Percentiles rank a stretch among this genome's conserved stretches.
phyloP scores from a whole-genome alignment of 2,329 filamentous ascomycete species.

The Xylariaceae sp. region DNA sequence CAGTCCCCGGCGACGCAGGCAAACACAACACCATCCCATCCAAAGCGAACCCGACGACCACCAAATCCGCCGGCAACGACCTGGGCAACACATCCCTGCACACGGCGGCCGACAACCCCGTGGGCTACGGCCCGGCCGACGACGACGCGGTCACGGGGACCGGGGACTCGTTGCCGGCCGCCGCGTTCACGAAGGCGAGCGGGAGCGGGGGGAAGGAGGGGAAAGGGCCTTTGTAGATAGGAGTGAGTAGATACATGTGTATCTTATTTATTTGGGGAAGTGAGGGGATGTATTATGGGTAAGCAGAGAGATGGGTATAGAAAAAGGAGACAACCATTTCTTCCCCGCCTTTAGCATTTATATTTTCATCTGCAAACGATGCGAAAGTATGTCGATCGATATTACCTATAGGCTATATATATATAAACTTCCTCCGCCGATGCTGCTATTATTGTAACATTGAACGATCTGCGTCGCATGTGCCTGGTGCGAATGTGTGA shows the following conservation, averaged over 20 bases:
- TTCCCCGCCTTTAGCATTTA: no score
- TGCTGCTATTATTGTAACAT: no score
- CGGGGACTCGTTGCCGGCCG: conserved; percentile 17
- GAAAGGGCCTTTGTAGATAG: neutral
- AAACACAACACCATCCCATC: conserved; percentile 23
- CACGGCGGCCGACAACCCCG: conserved; percentile 22
- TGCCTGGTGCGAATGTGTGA: no score
- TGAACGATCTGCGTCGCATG: no score
- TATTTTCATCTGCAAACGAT: no score
- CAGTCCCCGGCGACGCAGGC: conserved; percentile 22
- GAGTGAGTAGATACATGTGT: neutral
- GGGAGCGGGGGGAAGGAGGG: conserved; percentile 21
- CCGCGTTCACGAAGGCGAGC: conserved; percentile 15
- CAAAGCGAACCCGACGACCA: conserved; percentile 16
- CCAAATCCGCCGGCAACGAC: conserved; percentile 13
- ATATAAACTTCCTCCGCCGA: no score
- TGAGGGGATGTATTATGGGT: no score
- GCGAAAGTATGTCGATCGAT: no score
- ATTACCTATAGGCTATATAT: no score
- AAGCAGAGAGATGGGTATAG: no score
- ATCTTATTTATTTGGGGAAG: neutral
- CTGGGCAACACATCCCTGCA: conserved; percentile 19
- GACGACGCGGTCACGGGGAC: conserved; percentile 20
- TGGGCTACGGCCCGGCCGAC: conserved; percentile 12
- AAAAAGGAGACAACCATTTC: no score